A percentile compares a stretch with the other conserved stretches of the same genome.
Conservation (phyloP, 2,329 filamentous ascomycete genomes). For the Scleromitrula shiraiana region DNA sequence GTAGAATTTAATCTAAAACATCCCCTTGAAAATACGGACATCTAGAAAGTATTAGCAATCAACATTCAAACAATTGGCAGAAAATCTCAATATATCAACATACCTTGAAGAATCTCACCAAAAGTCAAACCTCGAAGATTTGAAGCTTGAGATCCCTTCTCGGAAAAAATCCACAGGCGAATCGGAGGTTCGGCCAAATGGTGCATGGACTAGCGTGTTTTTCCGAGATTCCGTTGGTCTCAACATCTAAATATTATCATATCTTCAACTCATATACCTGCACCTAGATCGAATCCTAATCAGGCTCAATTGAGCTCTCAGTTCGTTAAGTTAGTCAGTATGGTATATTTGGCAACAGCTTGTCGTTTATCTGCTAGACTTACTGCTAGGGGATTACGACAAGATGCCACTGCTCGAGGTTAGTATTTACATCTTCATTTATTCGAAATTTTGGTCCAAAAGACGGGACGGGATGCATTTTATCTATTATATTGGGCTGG, state of each 20-base stretch:
- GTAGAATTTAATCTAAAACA: slow-evolving; percentile 20
- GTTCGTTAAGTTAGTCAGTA: slow-evolving; percentile 32
- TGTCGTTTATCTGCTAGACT: slow-evolving; percentile 57
- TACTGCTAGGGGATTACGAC: slow-evolving; percentile 44
- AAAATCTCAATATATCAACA: not conserved
- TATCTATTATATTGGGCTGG: too few species aligned
- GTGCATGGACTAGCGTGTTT: slow-evolving; percentile 5
- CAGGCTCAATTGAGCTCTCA: slow-evolving; percentile 26
- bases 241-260: slow-evolving; percentile 14
- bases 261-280: slow-evolving; percentile 12
- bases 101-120: slow-evolving; percentile 11
- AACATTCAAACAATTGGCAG: not conserved
- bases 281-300: slow-evolving; percentile 7
- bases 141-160: not conserved
- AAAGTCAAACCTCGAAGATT: not conserved
- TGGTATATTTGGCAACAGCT: slow-evolving; percentile 60
- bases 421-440: slow-evolving; percentile 30
- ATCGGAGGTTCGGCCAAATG: slow-evolving; percentile 19
- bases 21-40: slow-evolving; percentile 33
- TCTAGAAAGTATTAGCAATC: slow-evolving; percentile 20
- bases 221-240: slow-evolving; percentile 17
- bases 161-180: slow-evolving; percentile 11
- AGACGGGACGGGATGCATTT: too few species aligned
- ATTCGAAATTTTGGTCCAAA: slow-evolving; percentile 10
- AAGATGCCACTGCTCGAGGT: slow-evolving; percentile 52